Base-by-base conservation (phyloP, 345 rosid genomes). In the Sisymbrium altissimum region DNA sequence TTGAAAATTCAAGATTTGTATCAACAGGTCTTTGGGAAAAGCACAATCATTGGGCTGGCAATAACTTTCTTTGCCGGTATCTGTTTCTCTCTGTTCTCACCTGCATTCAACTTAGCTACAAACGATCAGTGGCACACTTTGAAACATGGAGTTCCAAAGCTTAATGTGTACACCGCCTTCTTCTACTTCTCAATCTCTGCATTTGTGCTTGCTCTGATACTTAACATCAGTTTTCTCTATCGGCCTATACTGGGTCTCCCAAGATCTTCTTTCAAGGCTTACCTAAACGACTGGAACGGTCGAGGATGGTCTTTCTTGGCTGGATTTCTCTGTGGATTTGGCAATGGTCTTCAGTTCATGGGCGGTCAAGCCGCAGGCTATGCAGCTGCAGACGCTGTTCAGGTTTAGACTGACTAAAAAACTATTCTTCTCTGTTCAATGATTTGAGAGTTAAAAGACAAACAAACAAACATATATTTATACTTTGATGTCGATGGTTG, bases 281-380 rank as follows among this genome's bases (percentile, higher is more conserved):
- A 90, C 63, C 11, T 88, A 11, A 83, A 77, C 3, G 97, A 90
- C 68, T 86, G 90, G 88, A 84, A 90, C 48, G 92, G 97, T 44
- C 80, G 96, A 71, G 88, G 96, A 18, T 93, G 88, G 97, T 89
- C 98, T 32, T 46, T 90, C 46, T 70, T 86, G 75, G 96, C 98
- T 7, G 97, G 97, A 3, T 74, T 93, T 41, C 76, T 93, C 5
- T 93, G 93, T 71, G 97, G 97, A 1, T 81, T 91, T 45, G 97
- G 97, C 0, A 83, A 89, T 17, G 98, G 97, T 64, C 91, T 89
- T 64, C 93, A 89, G 79, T 92, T 90, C 52, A 90, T 90, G 89
- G 93, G 91, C 0, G 98, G 98, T 58, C 90, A 93, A 78, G 93
- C 98, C 2, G 93, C 93, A 43, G 97, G 96, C 17, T 93, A 93